Percentiles rank a stretch among this genome's conserved stretches.
phyloP scores from a whole-genome alignment of 352 stramenopile species.

The Pythium myriotylum region DNA sequence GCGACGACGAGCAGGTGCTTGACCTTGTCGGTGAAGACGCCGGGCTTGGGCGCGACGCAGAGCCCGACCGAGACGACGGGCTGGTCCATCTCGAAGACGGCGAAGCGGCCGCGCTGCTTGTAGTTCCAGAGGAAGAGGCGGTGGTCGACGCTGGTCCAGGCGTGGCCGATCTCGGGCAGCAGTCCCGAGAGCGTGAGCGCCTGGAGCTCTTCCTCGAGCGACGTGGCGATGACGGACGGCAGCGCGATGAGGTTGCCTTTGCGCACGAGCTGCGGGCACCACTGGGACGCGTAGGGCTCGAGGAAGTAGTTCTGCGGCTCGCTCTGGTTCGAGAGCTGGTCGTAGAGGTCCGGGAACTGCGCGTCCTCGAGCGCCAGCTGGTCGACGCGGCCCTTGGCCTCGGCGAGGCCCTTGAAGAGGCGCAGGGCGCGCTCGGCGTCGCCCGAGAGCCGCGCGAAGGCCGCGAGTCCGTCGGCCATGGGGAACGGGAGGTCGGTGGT shows the following conservation, averaged over 20 bases:
- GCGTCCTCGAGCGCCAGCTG: constrained; percentile 71
- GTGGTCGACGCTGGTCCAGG: constrained; percentile 95
- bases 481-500: neutral
- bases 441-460: constrained; percentile 22
- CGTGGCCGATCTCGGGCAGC: constrained; percentile 88
- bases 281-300: constrained; percentile 83
- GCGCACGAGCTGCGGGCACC: constrained; percentile 76
- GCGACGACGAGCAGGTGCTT: constrained; percentile 94
- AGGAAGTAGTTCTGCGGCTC: constrained; percentile 92
- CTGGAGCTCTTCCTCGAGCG: constrained; percentile 69
- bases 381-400: constrained; percentile 78
- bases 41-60: constrained; percentile 75
- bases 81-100: constrained; percentile 91
- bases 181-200: constrained; percentile 91
- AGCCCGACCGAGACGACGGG: constrained; percentile 93
- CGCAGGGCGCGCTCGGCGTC: constrained; percentile 40
- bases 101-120: constrained; percentile 72
- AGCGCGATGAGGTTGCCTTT: constrained; percentile 74
- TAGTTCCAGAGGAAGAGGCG: constrained; percentile 96
- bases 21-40: constrained; percentile 94
- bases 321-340: constrained; percentile 78
- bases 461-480: constrained; percentile 26
- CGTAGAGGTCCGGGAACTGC: constrained; percentile 76
- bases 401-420: constrained; percentile 64
- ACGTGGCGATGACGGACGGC: constrained; percentile 65